Evolutionary conservation across 2,329 filamentous ascomycete species (phyloP), one percentile per base, ranked within the genome.

Genomic region (Xylaria sp.): DNA sequence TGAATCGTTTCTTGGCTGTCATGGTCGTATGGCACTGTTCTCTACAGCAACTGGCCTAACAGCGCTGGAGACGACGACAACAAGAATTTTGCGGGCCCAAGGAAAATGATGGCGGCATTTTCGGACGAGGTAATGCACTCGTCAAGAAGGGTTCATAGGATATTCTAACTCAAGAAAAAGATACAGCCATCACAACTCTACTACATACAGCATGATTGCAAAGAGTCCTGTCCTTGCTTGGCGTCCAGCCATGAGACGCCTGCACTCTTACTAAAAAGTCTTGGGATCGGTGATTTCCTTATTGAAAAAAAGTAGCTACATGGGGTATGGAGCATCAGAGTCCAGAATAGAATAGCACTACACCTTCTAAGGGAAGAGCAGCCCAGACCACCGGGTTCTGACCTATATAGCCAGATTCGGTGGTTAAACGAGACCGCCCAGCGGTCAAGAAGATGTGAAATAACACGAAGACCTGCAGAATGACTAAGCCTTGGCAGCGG

Each of bases 401-500:
- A 40, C 28, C 11, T 35, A n/a, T n/a, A n/a, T n/a, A 21, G 25
- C n/a, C 31, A 28, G 37, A 8, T 12, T 52, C n/a, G 57, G 56
- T 46, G 40, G 25, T n/a, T 59, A 52, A 51, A 33, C 37, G 6
- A 1, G 9, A 23, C 40, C n/a, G n/a, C 17, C 40, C 40, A 11
- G 35, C 28, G 28, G 28, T 31, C 28, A 31, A n/a, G n/a, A n/a
- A n/a, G 15, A 43, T 12, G 25, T 49, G 14, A 28, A 14, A 43
- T 21, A 15, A 6, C 23, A 4, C 0, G 17, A 31, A 38, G 23
- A 40, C 33, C 49, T 15, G 19, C 15, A 35, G 17, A 35, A 33
- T 49, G 50, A 54, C 57, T 54, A 53, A 54, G 57, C 23, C 23
- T 58, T 31, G 25, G 45, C 55, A 21, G 40, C 31, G 15, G 17